phyloP scores from a whole-genome alignment of 331 rosid genomes.

The Cydonia oblonga region DNA sequence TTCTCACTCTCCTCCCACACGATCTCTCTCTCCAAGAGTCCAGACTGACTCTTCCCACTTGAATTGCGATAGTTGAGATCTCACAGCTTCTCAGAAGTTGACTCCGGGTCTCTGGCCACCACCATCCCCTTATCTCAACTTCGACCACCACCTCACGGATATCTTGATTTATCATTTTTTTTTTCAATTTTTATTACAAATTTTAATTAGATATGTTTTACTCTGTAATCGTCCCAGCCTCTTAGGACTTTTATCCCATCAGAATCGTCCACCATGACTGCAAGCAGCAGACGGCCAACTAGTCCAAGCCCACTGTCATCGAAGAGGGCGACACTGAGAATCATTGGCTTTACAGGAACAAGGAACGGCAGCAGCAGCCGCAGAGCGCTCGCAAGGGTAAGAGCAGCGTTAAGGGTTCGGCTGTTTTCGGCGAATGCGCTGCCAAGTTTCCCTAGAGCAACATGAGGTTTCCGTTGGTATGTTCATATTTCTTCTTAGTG shows the following conservation, averaged over 20 bases:
- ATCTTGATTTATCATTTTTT: no score
- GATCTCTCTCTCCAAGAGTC: no score
- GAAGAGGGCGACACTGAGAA: slow-evolving; percentile 38
- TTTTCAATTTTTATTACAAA: no score
- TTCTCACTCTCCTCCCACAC: no score
- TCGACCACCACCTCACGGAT: no score
- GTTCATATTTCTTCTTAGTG: not conserved
- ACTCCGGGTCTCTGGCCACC: no score
- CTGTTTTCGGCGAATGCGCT: slow-evolving; percentile 6
- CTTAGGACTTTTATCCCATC: slow-evolving; percentile 40
- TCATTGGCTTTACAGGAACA: slow-evolving; percentile 64
- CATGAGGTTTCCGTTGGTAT: slow-evolving; percentile 53
- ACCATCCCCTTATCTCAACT: no score
- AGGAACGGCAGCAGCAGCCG: not conserved
- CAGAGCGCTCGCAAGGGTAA: not conserved
- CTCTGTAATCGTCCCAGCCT: not conserved
- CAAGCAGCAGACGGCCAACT: slow-evolving; percentile 29
- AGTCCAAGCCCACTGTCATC: slow-evolving; percentile 38
- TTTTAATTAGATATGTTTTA: no score
- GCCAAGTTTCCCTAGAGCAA: slow-evolving; percentile 73
- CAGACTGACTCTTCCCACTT: no score
- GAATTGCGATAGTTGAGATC: no score
- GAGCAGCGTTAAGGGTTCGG: slow-evolving; percentile 1
- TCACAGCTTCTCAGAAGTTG: no score
- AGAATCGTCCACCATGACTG: slow-evolving; percentile 29